These are phyloP conservation scores for Rhizophagus prolifer DNA, from an alignment of 192 early-diverging fungal genomes.

Conservation along the genomic window DNA sequence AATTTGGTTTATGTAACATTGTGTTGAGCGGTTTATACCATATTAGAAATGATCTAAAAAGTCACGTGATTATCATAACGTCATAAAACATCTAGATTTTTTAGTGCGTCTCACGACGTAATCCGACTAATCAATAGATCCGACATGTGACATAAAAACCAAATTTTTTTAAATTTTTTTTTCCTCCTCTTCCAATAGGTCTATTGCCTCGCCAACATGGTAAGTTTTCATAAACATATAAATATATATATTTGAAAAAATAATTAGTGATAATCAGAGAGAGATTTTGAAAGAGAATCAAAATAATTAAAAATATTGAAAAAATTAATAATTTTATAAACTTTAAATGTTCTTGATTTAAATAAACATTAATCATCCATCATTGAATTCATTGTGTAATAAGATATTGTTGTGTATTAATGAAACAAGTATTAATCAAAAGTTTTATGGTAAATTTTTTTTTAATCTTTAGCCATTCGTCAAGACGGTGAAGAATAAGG, in stretches of 20 bases:
- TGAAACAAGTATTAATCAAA: not conserved
- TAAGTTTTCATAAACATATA: not conserved
- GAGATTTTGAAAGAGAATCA: not conserved
- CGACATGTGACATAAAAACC: not conserved
- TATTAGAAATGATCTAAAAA: too few relatives aligned
- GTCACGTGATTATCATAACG: too few relatives aligned
- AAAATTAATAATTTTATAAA: too few relatives aligned
- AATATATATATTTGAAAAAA: too few relatives aligned
- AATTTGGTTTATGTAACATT: too few relatives aligned
- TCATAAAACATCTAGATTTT: too few relatives aligned
- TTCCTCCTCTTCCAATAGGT: constrained; percentile 13
- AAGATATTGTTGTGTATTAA: not conserved
- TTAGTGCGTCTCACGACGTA: too few relatives aligned
- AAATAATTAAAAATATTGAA: not conserved
- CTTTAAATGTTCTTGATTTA: too few relatives aligned
- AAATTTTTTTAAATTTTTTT: not conserved
- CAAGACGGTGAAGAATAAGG: constrained; percentile 92
- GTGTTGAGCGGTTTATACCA: too few relatives aligned
- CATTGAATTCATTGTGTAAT: not conserved
- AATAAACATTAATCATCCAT: too few relatives aligned
- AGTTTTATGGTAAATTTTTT: not conserved
- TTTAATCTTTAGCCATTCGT: constrained; percentile 59
- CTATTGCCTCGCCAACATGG: constrained; percentile 16
- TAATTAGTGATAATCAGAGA: not conserved
- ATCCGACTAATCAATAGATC: not conserved